A percentile compares a stretch with the other conserved stretches of the same genome.
phyloP scores from a whole-genome alignment of 306 rosid species.

The Vicia faba region DNA sequence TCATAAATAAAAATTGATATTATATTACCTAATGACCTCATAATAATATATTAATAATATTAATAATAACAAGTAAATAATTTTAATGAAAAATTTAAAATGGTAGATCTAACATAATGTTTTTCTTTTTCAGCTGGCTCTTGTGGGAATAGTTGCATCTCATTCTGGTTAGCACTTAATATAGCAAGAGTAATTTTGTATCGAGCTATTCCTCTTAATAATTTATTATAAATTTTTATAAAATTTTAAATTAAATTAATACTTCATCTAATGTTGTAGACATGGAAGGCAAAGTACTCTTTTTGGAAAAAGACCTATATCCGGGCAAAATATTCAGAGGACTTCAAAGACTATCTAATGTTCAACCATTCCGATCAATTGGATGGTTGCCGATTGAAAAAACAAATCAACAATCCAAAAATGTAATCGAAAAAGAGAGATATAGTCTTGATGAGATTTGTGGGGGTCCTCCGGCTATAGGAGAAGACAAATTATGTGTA shows the following conservation, averaged over 20 bases:
- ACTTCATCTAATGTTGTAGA: background rate
- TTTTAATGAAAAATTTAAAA: background rate
- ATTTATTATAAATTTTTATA: too few relatives aligned
- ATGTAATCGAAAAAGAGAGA: background rate
- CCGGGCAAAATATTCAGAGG: background rate
- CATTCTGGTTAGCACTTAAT: background rate
- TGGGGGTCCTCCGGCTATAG: background rate
- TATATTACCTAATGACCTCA: too few relatives aligned
- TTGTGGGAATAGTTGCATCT: slow-evolving; percentile 2
- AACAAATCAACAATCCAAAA: background rate
- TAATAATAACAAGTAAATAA: too few relatives aligned
- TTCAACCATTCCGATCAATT: background rate
- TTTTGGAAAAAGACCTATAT: background rate
- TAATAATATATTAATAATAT: too few relatives aligned
- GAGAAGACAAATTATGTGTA: slow-evolving; percentile 10
- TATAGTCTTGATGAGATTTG: slow-evolving; percentile 2
- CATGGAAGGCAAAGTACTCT: background rate
- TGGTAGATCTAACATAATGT: background rate
- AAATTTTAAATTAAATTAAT: too few relatives aligned
- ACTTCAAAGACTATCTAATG: background rate
- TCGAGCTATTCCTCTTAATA: too few relatives aligned
- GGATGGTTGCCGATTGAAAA: background rate
- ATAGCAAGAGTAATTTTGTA: background rate
- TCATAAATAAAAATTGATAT: too few relatives aligned
- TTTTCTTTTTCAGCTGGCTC: background rate